These are phyloP conservation scores for Zygosaccharomyces bailii DNA, from an alignment of 805 yeast species.

Conservation along the genomic window DNA sequence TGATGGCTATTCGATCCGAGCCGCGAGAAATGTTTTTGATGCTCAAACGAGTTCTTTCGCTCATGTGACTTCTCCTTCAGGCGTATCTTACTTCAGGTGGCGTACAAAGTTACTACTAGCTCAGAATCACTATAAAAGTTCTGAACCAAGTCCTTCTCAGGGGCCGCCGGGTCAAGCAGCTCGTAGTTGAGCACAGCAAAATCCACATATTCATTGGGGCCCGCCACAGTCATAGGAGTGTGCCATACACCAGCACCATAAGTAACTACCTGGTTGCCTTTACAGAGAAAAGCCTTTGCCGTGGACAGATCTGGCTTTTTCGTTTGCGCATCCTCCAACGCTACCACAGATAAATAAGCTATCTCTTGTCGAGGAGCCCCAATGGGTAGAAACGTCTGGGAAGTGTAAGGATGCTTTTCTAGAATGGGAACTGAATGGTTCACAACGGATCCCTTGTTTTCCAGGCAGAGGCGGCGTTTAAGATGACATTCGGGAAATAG, in stretches of 20 bases:
- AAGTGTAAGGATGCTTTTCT: slow-evolving; percentile 84
- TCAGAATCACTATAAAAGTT: slow-evolving; percentile 47
- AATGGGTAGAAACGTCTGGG: slow-evolving; percentile 89
- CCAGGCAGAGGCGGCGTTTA: slow-evolving; percentile 26
- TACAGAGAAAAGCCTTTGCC: slow-evolving; percentile 66
- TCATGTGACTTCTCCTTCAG: slow-evolving; percentile 1
- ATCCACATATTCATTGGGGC: slow-evolving; percentile 51
- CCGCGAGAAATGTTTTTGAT: too few relatives aligned
- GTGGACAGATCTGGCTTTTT: slow-evolving; percentile 58
- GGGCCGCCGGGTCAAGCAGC: slow-evolving; percentile 67
- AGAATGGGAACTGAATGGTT: slow-evolving; percentile 60
- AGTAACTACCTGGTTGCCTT: slow-evolving; percentile 85
- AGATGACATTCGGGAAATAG: slow-evolving; percentile 73
- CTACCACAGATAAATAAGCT: slow-evolving; percentile 80
- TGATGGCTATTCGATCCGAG: too few relatives aligned
- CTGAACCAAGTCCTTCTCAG: slow-evolving; percentile 66
- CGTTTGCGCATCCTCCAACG: slow-evolving; percentile 47
- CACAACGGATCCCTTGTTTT: neutral
- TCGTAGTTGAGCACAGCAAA: slow-evolving; percentile 86
- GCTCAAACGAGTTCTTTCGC: neutral
- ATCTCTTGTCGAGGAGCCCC: slow-evolving; percentile 53
- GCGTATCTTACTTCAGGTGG: neutral
- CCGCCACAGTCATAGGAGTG: slow-evolving; percentile 90
- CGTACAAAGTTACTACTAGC: slow-evolving; percentile 7
- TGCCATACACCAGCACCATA: slow-evolving; percentile 84